Conservation (phyloP, 768 basidiomycete genomes). For the Russula sp. region DNA sequence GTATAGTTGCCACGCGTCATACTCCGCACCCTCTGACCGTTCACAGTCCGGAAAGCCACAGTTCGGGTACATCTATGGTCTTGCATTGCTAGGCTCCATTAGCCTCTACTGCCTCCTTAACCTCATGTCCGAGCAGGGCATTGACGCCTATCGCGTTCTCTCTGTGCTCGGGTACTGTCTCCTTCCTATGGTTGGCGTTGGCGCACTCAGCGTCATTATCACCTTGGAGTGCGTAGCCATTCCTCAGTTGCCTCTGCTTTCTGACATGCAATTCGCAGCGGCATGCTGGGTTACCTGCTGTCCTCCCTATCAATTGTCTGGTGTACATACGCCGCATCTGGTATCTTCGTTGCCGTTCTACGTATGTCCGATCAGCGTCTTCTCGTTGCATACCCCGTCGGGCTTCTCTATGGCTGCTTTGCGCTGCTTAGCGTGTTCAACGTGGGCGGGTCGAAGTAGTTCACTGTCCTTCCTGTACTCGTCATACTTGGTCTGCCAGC, state of each 20-base stretch:
- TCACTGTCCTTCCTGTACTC: neutral
- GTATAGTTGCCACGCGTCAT: slow-evolving; percentile 31
- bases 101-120: slow-evolving; percentile 94
- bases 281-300: slow-evolving; percentile 77
- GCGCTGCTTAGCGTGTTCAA: slow-evolving; percentile 90
- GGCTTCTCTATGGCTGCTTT: slow-evolving; percentile 90
- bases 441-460: slow-evolving; percentile 33
- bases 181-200: slow-evolving; percentile 92
- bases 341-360: slow-evolving; percentile 92
- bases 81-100: slow-evolving; percentile 88
- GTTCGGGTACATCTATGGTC: slow-evolving; percentile 98
- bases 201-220: slow-evolving; percentile 79
- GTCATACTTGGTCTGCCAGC: neutral
- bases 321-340: slow-evolving; percentile 96
- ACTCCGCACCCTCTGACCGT: neutral
- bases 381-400: slow-evolving; percentile 94
- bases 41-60: slow-evolving; percentile 93
- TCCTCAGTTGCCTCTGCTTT: slow-evolving; percentile 5
- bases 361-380: slow-evolving; percentile 94
- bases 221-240: slow-evolving; percentile 71
- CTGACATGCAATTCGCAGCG: slow-evolving; percentile 40
- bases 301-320: slow-evolving; percentile 81
- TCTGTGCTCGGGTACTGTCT: slow-evolving; percentile 97
- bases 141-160: slow-evolving; percentile 91
- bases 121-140: slow-evolving; percentile 91